A percentile compares a stretch with the other conserved stretches of the same genome.
Evolutionary conservation across 306 rosid species (phyloP).

Genomic region (Bauhinia variegata): DNA sequence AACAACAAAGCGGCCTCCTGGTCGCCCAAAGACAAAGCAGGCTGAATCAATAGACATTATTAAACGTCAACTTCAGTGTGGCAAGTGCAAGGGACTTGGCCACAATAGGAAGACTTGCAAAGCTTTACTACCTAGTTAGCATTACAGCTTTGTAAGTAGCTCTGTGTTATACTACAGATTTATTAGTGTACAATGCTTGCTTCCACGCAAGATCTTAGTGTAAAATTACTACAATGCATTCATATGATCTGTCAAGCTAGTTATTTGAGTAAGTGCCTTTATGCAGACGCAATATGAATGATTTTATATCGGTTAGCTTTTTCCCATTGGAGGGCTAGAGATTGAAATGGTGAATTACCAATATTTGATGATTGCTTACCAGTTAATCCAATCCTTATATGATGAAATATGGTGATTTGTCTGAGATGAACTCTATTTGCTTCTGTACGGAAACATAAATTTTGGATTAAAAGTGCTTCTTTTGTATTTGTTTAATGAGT

Average conservation of each 20-base stretch:
- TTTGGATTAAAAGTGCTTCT: no score
- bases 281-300: no score
- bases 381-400: no score
- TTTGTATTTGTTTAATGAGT: no score
- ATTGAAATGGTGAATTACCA: no score
- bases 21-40: conserved; percentile 87
- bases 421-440: no score
- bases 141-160: conserved; percentile 39
- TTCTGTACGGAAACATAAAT: no score
- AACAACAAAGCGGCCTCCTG: conserved; percentile 90
- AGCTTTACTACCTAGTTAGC: conserved; percentile 33
- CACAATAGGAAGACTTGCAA: conserved; percentile 97
- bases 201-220: conserved; percentile 23
- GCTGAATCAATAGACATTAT: conserved; percentile 67
- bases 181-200: conserved; percentile 1
- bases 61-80: conserved; percentile 92
- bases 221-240: conserved; percentile 18
- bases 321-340: no score
- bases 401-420: no score
- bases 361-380: no score
- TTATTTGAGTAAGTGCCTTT: no score
- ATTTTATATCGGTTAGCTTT: no score
- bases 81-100: conserved; percentile 97
- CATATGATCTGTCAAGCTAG: conserved; percentile 15
- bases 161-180: conserved; percentile 2